Evolutionary conservation across 2,329 filamentous ascomycete species (phyloP), one percentile per base, ranked within the genome.

Genomic region (Colletotrichum lupini): DNA sequence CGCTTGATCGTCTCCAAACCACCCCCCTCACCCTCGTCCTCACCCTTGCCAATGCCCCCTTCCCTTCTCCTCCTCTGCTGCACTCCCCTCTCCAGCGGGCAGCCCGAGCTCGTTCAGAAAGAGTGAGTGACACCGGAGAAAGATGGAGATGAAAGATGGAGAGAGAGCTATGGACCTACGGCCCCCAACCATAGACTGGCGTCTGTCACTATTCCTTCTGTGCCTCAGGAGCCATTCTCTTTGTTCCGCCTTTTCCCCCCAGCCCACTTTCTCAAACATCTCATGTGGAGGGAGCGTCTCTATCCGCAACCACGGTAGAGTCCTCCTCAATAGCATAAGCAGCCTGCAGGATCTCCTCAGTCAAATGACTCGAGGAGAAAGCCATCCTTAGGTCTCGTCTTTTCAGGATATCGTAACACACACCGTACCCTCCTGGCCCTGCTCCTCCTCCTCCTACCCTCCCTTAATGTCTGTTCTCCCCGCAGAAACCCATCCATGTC

Each of bases 211-310:
- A 62, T 30, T 66, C 59, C 55, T 69, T 19, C 46, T 32, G n/a
- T 42, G 42, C 52, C 55, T 26, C 22, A 46, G 22, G 42, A 32
- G 30, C 22, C 5, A 12, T 49, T 62, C 37, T 63, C 65, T 72
- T 68, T 60, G 56, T 72, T 69, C 65, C 46, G 24, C 19, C 32
- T 42, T n/a, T 8, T 6, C 35, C 19, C 16, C 37, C 59, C 4
- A 22, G 65, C 59, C 60, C 32, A n/a, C 32, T 19, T 49, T 26
- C 70, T 73, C 53, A 73, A 73, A 73, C 70, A 63, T 35, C n/a
- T 32, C 37, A 16, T 53, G 55, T 22, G 35, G 42, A 56, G 53
- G 37, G 59, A 55, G 52, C 67, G 59, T 32, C 35, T 57, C 59
- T 49, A 57, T 64, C 16, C 22, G 55, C 52, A 46, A 59, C 70